Evolutionary conservation across 2,329 filamentous ascomycete genomes (phyloP), one percentile per base, ranked within the genome.

Genomic region (Periconia digitata): DNA sequence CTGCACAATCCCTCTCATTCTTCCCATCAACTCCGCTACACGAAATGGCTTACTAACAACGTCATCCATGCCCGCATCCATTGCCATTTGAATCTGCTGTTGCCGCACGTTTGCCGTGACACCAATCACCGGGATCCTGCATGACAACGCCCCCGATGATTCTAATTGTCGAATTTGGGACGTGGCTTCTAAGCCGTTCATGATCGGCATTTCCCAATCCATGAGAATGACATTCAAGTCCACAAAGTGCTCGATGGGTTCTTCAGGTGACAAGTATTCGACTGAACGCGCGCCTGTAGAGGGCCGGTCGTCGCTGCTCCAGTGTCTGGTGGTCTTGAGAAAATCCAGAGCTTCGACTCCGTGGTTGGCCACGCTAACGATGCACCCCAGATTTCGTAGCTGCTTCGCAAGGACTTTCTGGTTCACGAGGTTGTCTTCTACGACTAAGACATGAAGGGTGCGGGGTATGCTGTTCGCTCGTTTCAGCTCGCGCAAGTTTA

Each of bases 1-100:
- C 12, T 35, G 23, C 17, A 50, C 38, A 38, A 50, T 13, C 13
- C 34, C 39, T 23, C 39, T 38, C 43, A 57, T 55, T 15, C 47
- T 54, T 8, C 35, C 32, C 44, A 54, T 48, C 3, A 69, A 48
- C 42, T 67, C 64, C 1, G 61, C 54, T 41, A 68, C 62, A 24
- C 60, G 56, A 63, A 92, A 92, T 2, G 89, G 89, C 64, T 92
- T 94, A 3, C 85, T 85, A 29, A 92, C 86, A 34, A 91, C 83
- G 68, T 66, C 54, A 29, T 69, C 67, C 64, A 70, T 69, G 4
- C 67, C 67, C 0, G 62, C 64, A 32, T 62, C 53, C 37, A 66
- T 46, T 3, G 66, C 66, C 3, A 44, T 49, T 21, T 62, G 43
- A 1, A 70, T 60, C 49, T 71, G 68, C 47, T 69, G 59, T 12